These are phyloP conservation scores for Eucalyptus erythrocorys DNA, from an alignment of 345 rosid species.

Conservation along the genomic window DNA sequence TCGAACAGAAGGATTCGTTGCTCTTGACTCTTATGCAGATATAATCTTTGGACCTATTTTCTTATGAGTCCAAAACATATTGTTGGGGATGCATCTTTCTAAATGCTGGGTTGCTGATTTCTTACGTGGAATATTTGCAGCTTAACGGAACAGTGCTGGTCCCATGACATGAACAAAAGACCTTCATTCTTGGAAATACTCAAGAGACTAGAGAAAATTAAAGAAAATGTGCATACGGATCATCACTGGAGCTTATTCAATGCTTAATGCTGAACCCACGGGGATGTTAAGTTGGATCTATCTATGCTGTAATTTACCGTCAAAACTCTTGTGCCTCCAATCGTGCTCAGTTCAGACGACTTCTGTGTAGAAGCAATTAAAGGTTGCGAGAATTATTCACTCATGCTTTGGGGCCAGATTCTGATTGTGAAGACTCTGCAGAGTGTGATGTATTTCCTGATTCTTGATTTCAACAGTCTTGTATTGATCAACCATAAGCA, in stretches of 20 bases:
- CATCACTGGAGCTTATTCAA: constrained; percentile 84
- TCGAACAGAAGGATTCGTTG: not conserved
- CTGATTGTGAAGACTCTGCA: not conserved
- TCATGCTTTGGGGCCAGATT: not conserved
- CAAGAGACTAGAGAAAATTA: constrained; percentile 84
- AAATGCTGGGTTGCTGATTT: not conserved
- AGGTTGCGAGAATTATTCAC: not conserved
- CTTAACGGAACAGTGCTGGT: constrained; percentile 80
- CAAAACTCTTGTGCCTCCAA: not conserved
- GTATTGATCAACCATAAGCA: not conserved
- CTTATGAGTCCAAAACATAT: not conserved
- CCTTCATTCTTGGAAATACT: constrained; percentile 92
- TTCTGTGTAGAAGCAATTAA: not conserved
- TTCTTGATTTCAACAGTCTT: not conserved
- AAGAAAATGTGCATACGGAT: constrained; percentile 54
- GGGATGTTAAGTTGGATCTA: not conserved
- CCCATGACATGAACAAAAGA: constrained; percentile 74
- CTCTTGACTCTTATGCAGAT: not conserved
- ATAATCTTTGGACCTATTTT: not conserved
- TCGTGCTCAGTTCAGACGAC: not conserved
- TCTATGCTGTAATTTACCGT: not conserved
- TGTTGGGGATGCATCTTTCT: not conserved
- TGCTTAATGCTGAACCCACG: constrained; percentile 12
- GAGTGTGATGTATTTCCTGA: not conserved
- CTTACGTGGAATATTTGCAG: constrained; percentile 9